Conservation (phyloP, 495 filamentous ascomycete species). For the Penicillium robsamsonii region DNA sequence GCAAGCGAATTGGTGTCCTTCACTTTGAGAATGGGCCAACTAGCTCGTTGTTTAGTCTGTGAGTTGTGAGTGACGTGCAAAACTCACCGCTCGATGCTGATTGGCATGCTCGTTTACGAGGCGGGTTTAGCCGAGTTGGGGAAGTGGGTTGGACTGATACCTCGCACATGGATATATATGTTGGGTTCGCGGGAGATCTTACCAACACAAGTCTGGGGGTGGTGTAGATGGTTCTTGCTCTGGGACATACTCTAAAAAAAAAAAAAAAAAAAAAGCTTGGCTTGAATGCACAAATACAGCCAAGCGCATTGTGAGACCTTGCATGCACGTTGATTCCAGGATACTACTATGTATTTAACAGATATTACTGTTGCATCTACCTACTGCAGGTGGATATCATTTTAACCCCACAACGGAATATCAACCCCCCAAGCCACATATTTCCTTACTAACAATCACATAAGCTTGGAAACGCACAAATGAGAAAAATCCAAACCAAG, state of each 20-base stretch:
- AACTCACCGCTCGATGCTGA: no score
- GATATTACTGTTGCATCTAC: not conserved
- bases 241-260: not conserved
- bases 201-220: not conserved
- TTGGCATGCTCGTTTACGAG: no score
- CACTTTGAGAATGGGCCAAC: no score
- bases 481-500: not conserved
- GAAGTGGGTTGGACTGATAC: not conserved
- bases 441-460: not conserved
- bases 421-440: not conserved
- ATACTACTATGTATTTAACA: not conserved
- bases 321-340: not conserved
- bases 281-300: not conserved
- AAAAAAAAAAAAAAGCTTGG: not conserved
- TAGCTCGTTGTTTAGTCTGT: no score
- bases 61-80: no score
- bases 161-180: not conserved
- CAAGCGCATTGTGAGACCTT: not conserved
- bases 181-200: not conserved
- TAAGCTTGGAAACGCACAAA: not conserved
- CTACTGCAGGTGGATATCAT: not conserved
- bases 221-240: not conserved
- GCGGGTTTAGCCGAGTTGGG: not conserved
- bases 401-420: not conserved
- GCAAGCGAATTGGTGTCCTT: no score